Conservation (phyloP, 257 asterid genomes). For the Capsicum chinense region DNA sequence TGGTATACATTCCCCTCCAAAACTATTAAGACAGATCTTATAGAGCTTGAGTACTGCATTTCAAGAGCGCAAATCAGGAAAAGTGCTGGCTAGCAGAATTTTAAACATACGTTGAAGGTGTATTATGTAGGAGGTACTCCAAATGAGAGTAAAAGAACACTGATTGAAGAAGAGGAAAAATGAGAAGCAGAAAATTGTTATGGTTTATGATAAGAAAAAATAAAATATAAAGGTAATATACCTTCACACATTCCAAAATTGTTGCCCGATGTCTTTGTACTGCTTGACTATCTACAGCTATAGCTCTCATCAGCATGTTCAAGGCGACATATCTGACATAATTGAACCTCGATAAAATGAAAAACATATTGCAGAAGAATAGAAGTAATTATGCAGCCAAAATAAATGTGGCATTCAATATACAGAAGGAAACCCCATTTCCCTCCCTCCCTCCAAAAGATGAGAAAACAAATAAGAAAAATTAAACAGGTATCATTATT, state of each 20-base stretch:
- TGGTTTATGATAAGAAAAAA: slow-evolving; percentile 17
- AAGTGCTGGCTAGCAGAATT: background rate
- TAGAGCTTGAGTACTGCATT: background rate
- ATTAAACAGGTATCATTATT: background rate
- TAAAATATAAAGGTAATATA: slow-evolving; percentile 33
- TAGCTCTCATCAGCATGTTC: slow-evolving; percentile 97
- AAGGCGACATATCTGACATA: slow-evolving; percentile 88
- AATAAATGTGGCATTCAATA: background rate
- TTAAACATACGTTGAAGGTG: background rate
- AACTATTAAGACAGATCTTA: background rate
- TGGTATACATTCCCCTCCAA: background rate
- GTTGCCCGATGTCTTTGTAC: slow-evolving; percentile 99
- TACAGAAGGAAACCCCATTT: slow-evolving; percentile 18
- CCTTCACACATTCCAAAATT: slow-evolving; percentile 97
- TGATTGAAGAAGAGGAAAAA: slow-evolving; percentile 3
- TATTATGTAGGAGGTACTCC: slow-evolving; percentile 13
- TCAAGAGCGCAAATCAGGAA: slow-evolving; percentile 17
- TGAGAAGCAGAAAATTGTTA: slow-evolving; percentile 10
- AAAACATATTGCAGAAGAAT: slow-evolving; percentile 24
- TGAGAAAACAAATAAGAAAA: background rate
- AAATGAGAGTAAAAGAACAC: background rate
- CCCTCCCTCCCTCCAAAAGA: background rate
- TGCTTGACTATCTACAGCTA: slow-evolving; percentile 92
- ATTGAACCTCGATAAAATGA: slow-evolving; percentile 41
- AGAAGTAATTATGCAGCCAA: background rate